Conservation (phyloP, 805 yeast genomes). For the Saccharomyces kudriavzevii region DNA sequence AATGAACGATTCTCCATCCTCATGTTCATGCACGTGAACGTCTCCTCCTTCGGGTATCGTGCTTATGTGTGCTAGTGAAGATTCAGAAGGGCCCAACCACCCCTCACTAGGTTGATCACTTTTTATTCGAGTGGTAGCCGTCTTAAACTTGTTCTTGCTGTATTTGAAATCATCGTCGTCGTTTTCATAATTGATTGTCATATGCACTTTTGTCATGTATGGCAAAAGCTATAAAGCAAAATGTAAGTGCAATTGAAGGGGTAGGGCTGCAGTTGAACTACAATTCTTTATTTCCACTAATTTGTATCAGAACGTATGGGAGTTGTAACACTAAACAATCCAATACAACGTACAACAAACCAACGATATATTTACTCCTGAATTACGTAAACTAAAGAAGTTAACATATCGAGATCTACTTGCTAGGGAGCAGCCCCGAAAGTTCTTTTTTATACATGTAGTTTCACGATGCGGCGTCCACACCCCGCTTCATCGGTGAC, state of each 20-base stretch:
- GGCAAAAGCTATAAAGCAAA: background rate
- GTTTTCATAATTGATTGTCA: background rate
- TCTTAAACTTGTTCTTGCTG: background rate
- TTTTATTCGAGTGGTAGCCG: background rate
- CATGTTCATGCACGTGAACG: background rate
- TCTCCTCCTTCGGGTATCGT: background rate
- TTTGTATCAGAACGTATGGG: background rate
- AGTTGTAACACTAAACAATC: background rate
- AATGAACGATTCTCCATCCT: slow-evolving; percentile 1
- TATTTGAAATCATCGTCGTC: background rate
- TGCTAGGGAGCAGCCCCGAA: background rate
- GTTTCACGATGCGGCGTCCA: background rate
- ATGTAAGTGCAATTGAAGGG: background rate
- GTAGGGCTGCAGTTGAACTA: background rate
- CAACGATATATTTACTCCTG: background rate
- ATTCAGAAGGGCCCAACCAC: background rate
- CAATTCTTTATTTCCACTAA: background rate
- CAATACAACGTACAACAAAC: background rate
- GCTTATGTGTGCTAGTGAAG: background rate
- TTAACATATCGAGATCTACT: background rate
- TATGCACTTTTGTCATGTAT: background rate
- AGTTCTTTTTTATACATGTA: background rate
- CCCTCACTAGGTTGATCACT: background rate
- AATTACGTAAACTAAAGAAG: background rate
- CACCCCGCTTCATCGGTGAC: background rate